phyloP scores from a whole-genome alignment of 2,329 filamentous ascomycete species.

The Beauveria rudraprayagi region DNA sequence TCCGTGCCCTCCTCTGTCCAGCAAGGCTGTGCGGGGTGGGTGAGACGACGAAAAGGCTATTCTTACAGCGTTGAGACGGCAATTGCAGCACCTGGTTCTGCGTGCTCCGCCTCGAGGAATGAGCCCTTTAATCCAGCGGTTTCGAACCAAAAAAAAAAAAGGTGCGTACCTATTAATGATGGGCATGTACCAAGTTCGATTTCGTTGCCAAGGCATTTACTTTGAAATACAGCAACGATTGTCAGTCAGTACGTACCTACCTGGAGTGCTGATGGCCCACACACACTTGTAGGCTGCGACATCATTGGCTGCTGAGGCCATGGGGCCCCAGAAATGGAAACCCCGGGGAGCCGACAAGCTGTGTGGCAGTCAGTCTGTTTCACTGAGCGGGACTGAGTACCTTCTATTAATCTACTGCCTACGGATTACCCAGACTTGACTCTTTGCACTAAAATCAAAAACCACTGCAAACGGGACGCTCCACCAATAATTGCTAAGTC shows the following conservation, averaged over 20 bases:
- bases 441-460: background rate
- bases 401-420: background rate
- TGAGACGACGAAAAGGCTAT: background rate
- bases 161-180: too few species aligned
- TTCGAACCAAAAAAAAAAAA: too few species aligned
- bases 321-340: background rate
- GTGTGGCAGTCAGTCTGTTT: background rate
- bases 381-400: background rate
- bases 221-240: too few species aligned
- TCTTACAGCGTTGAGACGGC: background rate
- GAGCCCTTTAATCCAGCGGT: too few species aligned
- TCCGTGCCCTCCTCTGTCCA: background rate
- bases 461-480: background rate
- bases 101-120: too few species aligned
- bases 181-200: too few species aligned
- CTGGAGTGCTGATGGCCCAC: background rate
- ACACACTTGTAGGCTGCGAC: background rate
- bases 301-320: too few species aligned
- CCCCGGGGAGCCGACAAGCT: background rate
- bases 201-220: too few species aligned
- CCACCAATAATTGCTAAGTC: background rate
- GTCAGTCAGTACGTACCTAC: too few species aligned
- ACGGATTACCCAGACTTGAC: background rate
- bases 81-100: too few species aligned
- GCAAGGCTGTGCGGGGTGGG: background rate